Evolutionary conservation across 805 yeast genomes (phyloP).

Genomic region (Metschnikowia hibisci): DNA sequence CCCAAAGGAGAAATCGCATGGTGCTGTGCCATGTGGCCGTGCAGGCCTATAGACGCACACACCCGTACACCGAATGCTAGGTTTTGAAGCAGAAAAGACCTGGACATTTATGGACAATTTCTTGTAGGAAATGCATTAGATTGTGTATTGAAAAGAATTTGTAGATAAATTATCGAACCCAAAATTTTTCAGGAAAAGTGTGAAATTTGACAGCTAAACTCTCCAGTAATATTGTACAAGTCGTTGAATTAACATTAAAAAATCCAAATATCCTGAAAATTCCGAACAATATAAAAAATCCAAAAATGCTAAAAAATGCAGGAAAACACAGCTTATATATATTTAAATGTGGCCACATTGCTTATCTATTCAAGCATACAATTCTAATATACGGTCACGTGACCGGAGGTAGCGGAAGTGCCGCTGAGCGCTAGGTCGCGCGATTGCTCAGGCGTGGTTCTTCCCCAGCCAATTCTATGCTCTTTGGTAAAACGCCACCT

Average conservation of each 20-base stretch:
- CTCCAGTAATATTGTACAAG: no score
- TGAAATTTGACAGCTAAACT: no score
- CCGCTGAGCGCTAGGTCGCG: constrained; percentile 1
- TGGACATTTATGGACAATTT: no score
- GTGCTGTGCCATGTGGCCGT: neutral
- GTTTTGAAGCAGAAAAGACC: no score
- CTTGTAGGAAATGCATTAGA: no score
- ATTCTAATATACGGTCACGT: neutral
- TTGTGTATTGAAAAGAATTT: no score
- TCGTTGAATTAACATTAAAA: no score
- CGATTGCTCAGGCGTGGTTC: constrained; percentile 3
- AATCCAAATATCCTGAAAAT: no score
- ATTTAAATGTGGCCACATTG: no score
- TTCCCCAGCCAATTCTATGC: neutral
- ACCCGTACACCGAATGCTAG: no score
- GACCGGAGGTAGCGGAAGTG: neutral
- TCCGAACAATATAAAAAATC: neutral
- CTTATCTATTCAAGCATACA: neutral
- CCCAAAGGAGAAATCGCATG: constrained; percentile 6
- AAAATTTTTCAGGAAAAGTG: no score
- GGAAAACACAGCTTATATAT: neutral
- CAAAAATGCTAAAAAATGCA: neutral
- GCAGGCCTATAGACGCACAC: neutral
- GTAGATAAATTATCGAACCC: no score
- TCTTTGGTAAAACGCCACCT: constrained; percentile 1